Base-by-base conservation (phyloP, 2,329 filamentous ascomycete genomes). In the Fusarium domesticum region DNA sequence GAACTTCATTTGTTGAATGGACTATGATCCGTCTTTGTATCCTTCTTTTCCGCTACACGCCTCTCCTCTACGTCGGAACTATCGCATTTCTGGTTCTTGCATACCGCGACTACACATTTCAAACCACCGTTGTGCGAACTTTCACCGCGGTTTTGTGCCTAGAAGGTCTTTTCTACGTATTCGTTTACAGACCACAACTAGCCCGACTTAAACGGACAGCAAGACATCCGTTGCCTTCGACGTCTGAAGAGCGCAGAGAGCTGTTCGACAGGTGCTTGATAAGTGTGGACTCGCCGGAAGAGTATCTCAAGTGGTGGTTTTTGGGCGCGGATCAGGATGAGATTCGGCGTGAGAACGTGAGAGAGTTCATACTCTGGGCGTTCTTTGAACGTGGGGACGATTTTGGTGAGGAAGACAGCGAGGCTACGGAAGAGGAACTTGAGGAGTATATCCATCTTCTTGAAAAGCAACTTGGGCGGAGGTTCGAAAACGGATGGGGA, bases 281-380 rank as follows among this genome's bases (percentile, higher is more conserved):
- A 23, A 79, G 76, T 53, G 71, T 84, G 4, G 68, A 76, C 1
- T 74, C 81, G 49, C 67, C 71, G 0, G 75, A 79, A 42, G 63
- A 64, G 17, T 88, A 85, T 56, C 52, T 89, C 33, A 71, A 68
- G 37, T 71, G 73, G 47, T 89, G 85, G 85, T 87, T 87, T 51
- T 69, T 81, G n/a, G 79, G 77, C 23, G 79, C 83, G 2, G 68
- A 75, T 8, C 45, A 70, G 2, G 62, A 69, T 15, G 80, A 84
- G 25, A 80, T 89, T 42, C 71, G 75, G 35, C 70, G 76, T n/a
- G 82, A 87, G n/a, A 86, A 88, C 56, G 64, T 87, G 40, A 75
- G 73, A 52, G 80, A 85, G 49, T 87, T 86, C 54, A 63, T 85
- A 17, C 69, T 77, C 7, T 89, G 85, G 85, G 83, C 79, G 1